Evolutionary conservation across 176 grass and related monocot species (phyloP).

Genomic region (Eremochloa ophiuroides): DNA sequence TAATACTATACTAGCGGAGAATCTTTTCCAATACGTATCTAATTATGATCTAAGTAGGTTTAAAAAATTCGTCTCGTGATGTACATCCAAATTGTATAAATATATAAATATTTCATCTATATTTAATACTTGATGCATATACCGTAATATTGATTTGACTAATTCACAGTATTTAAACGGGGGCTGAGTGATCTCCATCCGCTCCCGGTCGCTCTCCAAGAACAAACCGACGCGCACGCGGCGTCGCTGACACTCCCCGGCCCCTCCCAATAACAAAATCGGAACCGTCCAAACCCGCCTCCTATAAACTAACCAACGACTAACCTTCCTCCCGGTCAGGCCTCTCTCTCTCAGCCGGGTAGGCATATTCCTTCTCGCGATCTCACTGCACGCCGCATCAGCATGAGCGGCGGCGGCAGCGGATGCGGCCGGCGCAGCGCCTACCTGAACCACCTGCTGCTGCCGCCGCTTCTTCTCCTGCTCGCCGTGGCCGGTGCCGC

Average conservation of each 20-base stretch:
- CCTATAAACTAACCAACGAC: background rate
- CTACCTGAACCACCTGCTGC: background rate
- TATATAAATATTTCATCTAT: no score
- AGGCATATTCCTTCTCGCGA: background rate
- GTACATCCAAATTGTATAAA: no score
- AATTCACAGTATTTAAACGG: no score
- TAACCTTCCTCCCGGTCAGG: background rate
- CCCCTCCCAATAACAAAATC: background rate
- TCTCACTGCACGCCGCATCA: background rate
- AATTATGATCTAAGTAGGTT: no score
- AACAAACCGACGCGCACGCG: background rate
- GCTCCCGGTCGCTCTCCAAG: background rate
- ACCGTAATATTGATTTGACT: no score
- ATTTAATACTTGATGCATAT: no score
- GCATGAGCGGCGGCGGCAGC: background rate
- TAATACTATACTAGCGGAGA: no score
- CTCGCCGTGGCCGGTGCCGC: background rate
- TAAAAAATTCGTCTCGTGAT: no score
- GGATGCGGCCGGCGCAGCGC: background rate
- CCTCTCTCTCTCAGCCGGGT: no score
- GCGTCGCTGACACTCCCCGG: background rate
- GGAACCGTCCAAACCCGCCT: slow-evolving; percentile 12
- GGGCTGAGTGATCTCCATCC: background rate
- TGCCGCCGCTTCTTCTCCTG: background rate
- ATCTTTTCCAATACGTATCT: no score